phyloP scores from a whole-genome alignment of 169 alveolate species.

The Blepharisma undulans region DNA sequence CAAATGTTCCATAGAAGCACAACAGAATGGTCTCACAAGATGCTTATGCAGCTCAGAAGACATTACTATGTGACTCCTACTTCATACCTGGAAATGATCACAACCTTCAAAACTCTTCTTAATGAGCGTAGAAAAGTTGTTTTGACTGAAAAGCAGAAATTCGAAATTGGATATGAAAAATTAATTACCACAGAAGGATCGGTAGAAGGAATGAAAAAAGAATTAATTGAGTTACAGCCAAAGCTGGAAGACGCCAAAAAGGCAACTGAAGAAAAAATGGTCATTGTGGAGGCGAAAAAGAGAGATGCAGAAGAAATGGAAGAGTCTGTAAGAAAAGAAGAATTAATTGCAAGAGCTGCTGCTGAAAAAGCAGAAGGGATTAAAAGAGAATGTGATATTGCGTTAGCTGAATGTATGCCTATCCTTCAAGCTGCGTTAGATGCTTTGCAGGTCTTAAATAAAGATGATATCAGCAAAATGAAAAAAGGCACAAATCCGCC shows the following conservation, averaged over 20 bases:
- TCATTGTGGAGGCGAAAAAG: slow-evolving; percentile 71
- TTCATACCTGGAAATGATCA: slow-evolving; percentile 88
- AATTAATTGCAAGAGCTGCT: slow-evolving; percentile 81
- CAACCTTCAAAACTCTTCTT: slow-evolving; percentile 85
- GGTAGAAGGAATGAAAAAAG: slow-evolving; percentile 89
- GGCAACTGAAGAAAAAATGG: slow-evolving; percentile 74
- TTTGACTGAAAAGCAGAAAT: slow-evolving; percentile 79
- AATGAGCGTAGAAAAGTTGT: slow-evolving; percentile 86
- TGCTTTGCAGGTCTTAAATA: slow-evolving; percentile 86
- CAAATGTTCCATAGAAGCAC: slow-evolving; percentile 84
- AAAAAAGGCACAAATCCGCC: slow-evolving; percentile 88
- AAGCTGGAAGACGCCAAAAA: slow-evolving; percentile 76
- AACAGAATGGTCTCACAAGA: slow-evolving; percentile 73
- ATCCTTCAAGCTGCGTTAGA: slow-evolving; percentile 80
- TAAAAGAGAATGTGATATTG: slow-evolving; percentile 89
- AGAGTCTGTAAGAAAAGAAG: slow-evolving; percentile 85
- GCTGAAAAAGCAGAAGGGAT: slow-evolving; percentile 85
- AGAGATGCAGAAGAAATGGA: slow-evolving; percentile 85
- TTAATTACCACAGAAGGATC: slow-evolving; percentile 85
- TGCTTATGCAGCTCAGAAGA: slow-evolving; percentile 81
- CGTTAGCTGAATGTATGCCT: slow-evolving; percentile 88
- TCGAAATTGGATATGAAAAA: slow-evolving; percentile 87
- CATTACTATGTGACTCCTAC: slow-evolving; percentile 92
- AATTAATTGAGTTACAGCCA: slow-evolving; percentile 88
- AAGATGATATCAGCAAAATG: slow-evolving; percentile 85